phyloP scores from a whole-genome alignment of 169 alveolate genomes.

The Plasmodium knowlesi region DNA sequence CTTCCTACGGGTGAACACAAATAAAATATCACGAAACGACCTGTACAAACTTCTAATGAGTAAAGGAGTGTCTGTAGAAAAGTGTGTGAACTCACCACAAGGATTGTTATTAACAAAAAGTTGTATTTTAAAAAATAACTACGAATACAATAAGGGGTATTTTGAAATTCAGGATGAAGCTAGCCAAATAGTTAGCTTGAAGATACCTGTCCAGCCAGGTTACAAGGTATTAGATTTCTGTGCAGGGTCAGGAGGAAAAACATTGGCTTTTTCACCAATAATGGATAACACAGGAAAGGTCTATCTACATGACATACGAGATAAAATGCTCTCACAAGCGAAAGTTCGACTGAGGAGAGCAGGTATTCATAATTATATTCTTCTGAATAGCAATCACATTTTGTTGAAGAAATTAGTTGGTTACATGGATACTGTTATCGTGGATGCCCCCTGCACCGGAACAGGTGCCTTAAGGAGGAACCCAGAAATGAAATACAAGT shows the following conservation, averaged over 20 bases:
- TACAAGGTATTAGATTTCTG: slow-evolving; percentile 93
- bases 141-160: slow-evolving; percentile 90
- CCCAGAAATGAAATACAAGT: slow-evolving; percentile 94
- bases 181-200: slow-evolving; percentile 86
- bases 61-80: slow-evolving; percentile 88
- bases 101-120: slow-evolving; percentile 88
- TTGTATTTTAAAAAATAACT: slow-evolving; percentile 84
- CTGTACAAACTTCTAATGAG: slow-evolving; percentile 82
- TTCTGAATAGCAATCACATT: slow-evolving; percentile 83
- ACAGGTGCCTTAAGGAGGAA: slow-evolving; percentile 94
- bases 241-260: slow-evolving; percentile 96
- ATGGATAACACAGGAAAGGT: slow-evolving; percentile 92
- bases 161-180: slow-evolving; percentile 96
- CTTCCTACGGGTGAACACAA: slow-evolving; percentile 85
- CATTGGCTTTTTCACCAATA: slow-evolving; percentile 92
- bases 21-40: slow-evolving; percentile 80
- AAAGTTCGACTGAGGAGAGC: slow-evolving; percentile 91
- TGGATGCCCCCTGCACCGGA: slow-evolving; percentile 96
- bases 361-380: slow-evolving; percentile 90
- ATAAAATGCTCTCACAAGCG: slow-evolving; percentile 85
- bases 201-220: slow-evolving; percentile 91
- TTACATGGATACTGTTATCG: slow-evolving; percentile 92
- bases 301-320: slow-evolving; percentile 90
- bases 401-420: slow-evolving; percentile 80
- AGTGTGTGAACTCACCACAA: slow-evolving; percentile 88